A percentile compares a stretch with the other conserved stretches of the same genome.
Evolutionary conservation across 768 basidiomycete genomes (phyloP).

Genomic region (Rhodotorula toruloides): DNA sequence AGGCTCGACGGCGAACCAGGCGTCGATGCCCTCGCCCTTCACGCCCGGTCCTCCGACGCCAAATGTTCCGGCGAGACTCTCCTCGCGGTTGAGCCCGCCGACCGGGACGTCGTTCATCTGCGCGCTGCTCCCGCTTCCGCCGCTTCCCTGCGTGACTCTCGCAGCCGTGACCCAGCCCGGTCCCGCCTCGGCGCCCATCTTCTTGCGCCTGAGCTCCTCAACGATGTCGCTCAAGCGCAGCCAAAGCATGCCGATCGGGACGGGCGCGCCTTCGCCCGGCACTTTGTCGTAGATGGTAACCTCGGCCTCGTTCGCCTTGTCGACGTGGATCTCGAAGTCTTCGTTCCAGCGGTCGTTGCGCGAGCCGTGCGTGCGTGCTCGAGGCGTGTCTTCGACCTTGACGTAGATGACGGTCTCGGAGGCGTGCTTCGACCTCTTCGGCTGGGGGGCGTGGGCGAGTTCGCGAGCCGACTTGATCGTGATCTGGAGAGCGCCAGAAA

Average conservation of each 20-base stretch:
- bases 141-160: slow-evolving; percentile 70
- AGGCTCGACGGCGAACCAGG: slow-evolving; percentile 96
- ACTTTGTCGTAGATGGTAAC: slow-evolving; percentile 89
- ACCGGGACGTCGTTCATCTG: neutral
- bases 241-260: slow-evolving; percentile 93
- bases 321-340: slow-evolving; percentile 89
- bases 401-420: slow-evolving; percentile 82
- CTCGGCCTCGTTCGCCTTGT: slow-evolving; percentile 98
- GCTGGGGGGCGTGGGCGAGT: slow-evolving; percentile 84
- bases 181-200: slow-evolving; percentile 74
- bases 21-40: slow-evolving; percentile 58
- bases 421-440: slow-evolving; percentile 46
- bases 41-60: neutral
- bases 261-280: slow-evolving; percentile 63
- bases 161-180: slow-evolving; percentile 91
- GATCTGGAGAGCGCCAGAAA: slow-evolving; percentile 86
- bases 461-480: slow-evolving; percentile 86
- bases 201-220: slow-evolving; percentile 85
- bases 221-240: slow-evolving; percentile 87
- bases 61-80: slow-evolving; percentile 6
- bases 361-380: slow-evolving; percentile 84
- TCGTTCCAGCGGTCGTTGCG: slow-evolving; percentile 94
- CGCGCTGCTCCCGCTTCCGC: slow-evolving; percentile 31
- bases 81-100: slow-evolving; percentile 29
- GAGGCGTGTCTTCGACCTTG: slow-evolving; percentile 91